A percentile compares a stretch with the other conserved stretches of the same genome.
Evolutionary conservation across 2,329 filamentous ascomycete genomes (phyloP).

Genomic region (Tolypocladium sp.): DNA sequence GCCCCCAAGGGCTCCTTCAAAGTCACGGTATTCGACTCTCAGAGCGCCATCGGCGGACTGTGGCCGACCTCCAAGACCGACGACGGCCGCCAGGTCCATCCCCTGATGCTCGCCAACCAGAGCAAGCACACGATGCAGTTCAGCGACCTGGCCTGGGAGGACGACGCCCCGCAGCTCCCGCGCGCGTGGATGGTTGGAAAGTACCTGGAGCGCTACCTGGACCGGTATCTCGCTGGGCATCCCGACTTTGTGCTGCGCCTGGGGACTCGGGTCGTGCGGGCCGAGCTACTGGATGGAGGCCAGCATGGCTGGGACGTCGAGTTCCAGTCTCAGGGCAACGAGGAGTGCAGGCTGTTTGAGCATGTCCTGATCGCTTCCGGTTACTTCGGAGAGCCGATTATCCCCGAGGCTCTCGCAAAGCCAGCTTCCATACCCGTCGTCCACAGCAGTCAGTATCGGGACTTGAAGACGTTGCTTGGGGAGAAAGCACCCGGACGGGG

Average conservation of each 20-base stretch:
- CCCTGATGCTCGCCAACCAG: slow-evolving; percentile 64
- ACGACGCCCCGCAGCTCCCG: slow-evolving; percentile 55
- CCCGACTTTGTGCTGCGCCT: slow-evolving; percentile 35
- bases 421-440: slow-evolving; percentile 38
- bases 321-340: slow-evolving; percentile 22
- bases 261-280: slow-evolving; percentile 34
- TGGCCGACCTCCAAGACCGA: slow-evolving; percentile 54
- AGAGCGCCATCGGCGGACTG: slow-evolving; percentile 61
- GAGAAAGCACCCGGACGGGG: slow-evolving; percentile 29
- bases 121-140: slow-evolving; percentile 68
- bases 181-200: slow-evolving; percentile 67
- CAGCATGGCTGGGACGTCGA: slow-evolving; percentile 34
- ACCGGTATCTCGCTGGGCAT: slow-evolving; percentile 42
- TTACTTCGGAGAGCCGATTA: slow-evolving; percentile 57
- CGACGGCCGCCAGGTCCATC: slow-evolving; percentile 45
- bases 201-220: slow-evolving; percentile 59
- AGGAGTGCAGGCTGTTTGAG: slow-evolving; percentile 51
- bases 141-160: slow-evolving; percentile 63
- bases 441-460: slow-evolving; percentile 61
- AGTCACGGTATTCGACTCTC: slow-evolving; percentile 62
- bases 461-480: slow-evolving; percentile 38
- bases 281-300: slow-evolving; percentile 18
- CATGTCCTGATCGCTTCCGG: slow-evolving; percentile 65
- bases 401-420: slow-evolving; percentile 34
- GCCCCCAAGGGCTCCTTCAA: slow-evolving; percentile 45